Percentiles rank a stretch among this genome's conserved stretches.
Conservation (phyloP, 306 rosid species). For the Crotalaria pallida region DNA sequence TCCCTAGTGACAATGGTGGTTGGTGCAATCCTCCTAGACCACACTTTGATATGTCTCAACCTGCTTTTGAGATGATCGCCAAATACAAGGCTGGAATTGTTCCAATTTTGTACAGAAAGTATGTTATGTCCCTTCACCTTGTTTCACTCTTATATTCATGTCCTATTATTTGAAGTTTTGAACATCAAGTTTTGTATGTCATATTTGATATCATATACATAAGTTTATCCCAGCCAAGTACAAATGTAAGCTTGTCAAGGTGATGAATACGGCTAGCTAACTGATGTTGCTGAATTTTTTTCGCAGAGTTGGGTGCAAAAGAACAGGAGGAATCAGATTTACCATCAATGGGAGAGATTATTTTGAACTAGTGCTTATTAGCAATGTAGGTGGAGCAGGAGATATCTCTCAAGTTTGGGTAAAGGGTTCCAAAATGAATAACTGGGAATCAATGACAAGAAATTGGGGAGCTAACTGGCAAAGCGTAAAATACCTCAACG, state of each 20-base stretch:
- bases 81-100: constrained; percentile 54
- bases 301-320: constrained; percentile 48
- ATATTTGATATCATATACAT: no score
- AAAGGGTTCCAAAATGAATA: constrained; percentile 42
- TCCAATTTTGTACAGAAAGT: constrained; percentile 41
- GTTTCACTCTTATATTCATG: neutral
- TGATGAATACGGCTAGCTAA: no score
- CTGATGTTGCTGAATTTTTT: neutral
- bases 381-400: constrained; percentile 51
- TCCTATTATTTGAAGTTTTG: no score
- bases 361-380: constrained; percentile 46
- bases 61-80: constrained; percentile 47
- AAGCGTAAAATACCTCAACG: constrained; percentile 42
- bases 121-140: constrained; percentile 10
- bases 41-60: constrained; percentile 63
- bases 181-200: no score
- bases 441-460: constrained; percentile 53
- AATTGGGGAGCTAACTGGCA: constrained; percentile 59
- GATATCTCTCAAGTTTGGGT: constrained; percentile 49
- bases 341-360: constrained; percentile 41
- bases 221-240: no score
- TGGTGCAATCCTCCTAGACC: constrained; percentile 71
- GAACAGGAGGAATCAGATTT: constrained; percentile 46
- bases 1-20: constrained; percentile 50
- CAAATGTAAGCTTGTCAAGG: no score